These are phyloP conservation scores for Dendrobium officinale DNA, from an alignment of 106 monocot genomes.

Conservation along the genomic window DNA sequence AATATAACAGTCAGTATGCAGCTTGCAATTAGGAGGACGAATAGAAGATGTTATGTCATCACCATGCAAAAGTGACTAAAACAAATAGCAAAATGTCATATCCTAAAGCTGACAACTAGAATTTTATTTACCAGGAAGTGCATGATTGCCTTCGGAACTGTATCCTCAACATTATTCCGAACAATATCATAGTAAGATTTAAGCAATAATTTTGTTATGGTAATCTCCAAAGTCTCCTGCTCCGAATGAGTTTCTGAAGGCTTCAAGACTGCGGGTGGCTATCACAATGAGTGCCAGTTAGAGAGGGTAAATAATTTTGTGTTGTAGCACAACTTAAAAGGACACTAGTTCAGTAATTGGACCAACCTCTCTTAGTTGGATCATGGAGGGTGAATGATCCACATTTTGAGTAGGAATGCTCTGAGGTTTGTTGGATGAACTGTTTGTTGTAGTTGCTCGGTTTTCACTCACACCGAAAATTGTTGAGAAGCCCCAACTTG, in stretches of 20 bases:
- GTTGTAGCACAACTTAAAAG: neutral
- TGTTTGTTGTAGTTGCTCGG: conserved; percentile 41
- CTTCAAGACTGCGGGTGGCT: conserved; percentile 77
- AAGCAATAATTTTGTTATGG: conserved; percentile 69
- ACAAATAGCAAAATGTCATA: neutral
- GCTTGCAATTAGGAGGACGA: no score
- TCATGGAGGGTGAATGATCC: conserved; percentile 48
- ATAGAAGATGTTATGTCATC: no score
- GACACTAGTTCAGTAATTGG: neutral
- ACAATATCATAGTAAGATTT: conserved; percentile 97
- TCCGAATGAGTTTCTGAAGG: conserved; percentile 78
- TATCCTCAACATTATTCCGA: conserved; percentile 82
- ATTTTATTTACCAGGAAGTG: conserved; percentile 74
- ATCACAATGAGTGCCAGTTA: neutral
- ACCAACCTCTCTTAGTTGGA: conserved; percentile 78
- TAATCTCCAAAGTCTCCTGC: conserved; percentile 69
- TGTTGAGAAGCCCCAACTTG: conserved; percentile 79
- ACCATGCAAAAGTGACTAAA: no score
- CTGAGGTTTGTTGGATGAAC: conserved; percentile 27
- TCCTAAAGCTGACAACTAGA: neutral
- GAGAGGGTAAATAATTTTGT: neutral
- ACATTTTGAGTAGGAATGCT: conserved; percentile 25
- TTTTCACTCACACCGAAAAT: conserved; percentile 72
- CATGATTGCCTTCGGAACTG: conserved; percentile 93
- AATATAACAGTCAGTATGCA: no score